phyloP scores from a whole-genome alignment of 2,329 filamentous ascomycete species.

The Didymosphaeria variabile region DNA sequence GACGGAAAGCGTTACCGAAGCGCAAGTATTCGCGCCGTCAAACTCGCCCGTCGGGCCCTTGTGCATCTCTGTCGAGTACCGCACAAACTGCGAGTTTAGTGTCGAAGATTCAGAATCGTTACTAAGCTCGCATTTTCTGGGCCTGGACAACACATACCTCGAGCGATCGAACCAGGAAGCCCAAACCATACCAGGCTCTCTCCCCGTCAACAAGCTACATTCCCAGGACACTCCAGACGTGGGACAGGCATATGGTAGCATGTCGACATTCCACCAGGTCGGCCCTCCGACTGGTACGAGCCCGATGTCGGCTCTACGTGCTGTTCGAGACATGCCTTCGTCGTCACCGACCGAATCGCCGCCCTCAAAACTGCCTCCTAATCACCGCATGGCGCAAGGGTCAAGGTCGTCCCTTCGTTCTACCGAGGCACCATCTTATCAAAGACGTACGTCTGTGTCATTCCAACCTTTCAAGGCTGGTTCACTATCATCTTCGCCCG shows the following conservation, averaged over 20 bases:
- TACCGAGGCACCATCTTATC: conserved; percentile 61
- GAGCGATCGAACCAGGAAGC: conserved; percentile 69
- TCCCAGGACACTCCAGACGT: conserved; percentile 64
- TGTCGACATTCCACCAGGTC: conserved; percentile 87
- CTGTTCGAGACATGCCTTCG: conserved; percentile 67
- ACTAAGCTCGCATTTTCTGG: conserved; percentile 92
- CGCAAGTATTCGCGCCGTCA: conserved; percentile 82
- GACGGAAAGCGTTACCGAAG: conserved; percentile 66
- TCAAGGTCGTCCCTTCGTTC: conserved; percentile 61
- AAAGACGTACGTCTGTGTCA: conserved; percentile 81
- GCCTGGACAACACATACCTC: conserved; percentile 87
- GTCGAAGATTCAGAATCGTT: conserved; percentile 91
- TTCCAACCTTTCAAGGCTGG: conserved; percentile 98
- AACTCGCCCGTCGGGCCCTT: conserved; percentile 88
- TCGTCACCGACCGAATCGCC: conserved; percentile 61
- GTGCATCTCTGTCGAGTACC: conserved; percentile 81
- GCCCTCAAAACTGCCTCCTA: conserved; percentile 59
- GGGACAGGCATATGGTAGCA: conserved; percentile 85
- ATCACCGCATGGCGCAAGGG: conserved; percentile 55
- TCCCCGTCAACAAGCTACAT: conserved; percentile 69
- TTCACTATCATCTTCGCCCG: conserved; percentile 88
- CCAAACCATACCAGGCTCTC: conserved; percentile 72
- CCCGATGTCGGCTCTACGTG: conserved; percentile 82
- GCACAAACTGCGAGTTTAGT: conserved; percentile 88
- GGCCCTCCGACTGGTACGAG: conserved; percentile 80